Base-by-base conservation (phyloP, 2,329 filamentous ascomycete genomes). In the Sporothrix brasiliensis region DNA sequence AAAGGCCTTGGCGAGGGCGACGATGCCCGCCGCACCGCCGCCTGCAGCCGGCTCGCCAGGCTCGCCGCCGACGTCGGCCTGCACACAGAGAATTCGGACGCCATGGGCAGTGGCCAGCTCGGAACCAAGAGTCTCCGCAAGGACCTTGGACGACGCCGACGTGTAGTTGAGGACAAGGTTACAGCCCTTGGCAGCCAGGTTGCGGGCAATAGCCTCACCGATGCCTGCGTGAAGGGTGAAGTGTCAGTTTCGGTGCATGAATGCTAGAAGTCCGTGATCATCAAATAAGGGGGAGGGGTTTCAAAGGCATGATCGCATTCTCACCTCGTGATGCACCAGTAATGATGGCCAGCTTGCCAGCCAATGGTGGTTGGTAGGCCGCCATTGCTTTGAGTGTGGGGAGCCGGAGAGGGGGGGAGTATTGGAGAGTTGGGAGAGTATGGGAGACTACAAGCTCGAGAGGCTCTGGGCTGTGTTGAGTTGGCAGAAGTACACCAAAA, bases 321-420 rank as follows among this genome's bases (percentile, higher is more conserved):
- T 73, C 83, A 92, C 92, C 91, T 83, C 92, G 83, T 71, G 92
- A 93, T 72, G 89, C 91, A 70, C 92, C 92, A 1, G 92, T 95
- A 61, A 95, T 84, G 74, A 96, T 89, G 68, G 87, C 92, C 67
- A 94, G 83, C 79, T 93, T 93, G 75, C 91, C 91, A 77, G 92
- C 88, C n/a, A 91, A 82, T 65, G 80, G 76, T 52, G 79, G 80
- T 65, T 39, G 3, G 13, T 67, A 76, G 50, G 69, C 19, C 30
- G 47, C 34, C 65, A 67, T 67, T 50, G 11, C 44, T n/a, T 44
- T 6, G 1, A 14, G 41, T 47, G 41, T 11, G 41, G 60, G 44
- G n/a, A 4, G 49, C 5, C 2, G 16, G 19, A n/a, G 19, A 6
- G 63, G 24, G 47, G 19, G 19, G 6, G 9, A 10, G 49, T n/a